Evolutionary conservation across 2,329 filamentous ascomycete genomes (phyloP), one percentile per base, ranked within the genome.

Genomic region (Cylindrodendrum hubeiense): DNA sequence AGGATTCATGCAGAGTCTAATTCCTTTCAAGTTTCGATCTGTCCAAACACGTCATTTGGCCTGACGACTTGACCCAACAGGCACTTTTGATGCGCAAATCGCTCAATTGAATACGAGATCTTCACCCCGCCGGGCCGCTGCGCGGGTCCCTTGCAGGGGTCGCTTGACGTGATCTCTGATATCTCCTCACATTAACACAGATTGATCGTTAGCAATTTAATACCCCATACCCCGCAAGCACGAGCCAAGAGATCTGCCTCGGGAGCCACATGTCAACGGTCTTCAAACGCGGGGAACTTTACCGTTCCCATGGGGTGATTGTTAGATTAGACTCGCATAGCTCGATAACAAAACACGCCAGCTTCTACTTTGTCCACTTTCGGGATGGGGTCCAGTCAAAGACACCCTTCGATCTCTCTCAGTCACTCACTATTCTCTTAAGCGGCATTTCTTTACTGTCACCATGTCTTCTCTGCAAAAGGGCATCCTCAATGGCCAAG

Each of bases 401-500:
- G n/a, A n/a, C n/a, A n/a, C n/a, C n/a, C n/a, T n/a, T n/a, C n/a
- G n/a, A n/a, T n/a, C n/a, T n/a, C n/a, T n/a, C n/a, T n/a, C n/a
- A n/a, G n/a, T n/a, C n/a, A n/a, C n/a, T n/a, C n/a, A n/a, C n/a
- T n/a, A n/a, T n/a, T n/a, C n/a, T n/a, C 17, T 26, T 41, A 37
- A 8, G 26, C 7, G 7, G 4, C 5, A 9, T 9, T 9, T 46
- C 15, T 22, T 26, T 5, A 47, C 10, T 22, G 15, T 51, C 66
- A 75, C 52, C n/a, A 81, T 80, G 78, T 63, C 77, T 59, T 70
- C 73, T 30, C 73, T 69, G 39, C 71, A 67, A 58, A 73, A 75
- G 8, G 77, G 77, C 30, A 72, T 80, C 9, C 73, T 81, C 15
- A 76, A 79, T 55, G 73, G 71, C 65, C 71, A 73, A 19, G 74